These are phyloP conservation scores for Coemansia sp. DNA, from an alignment of 192 early-diverging fungal genomes.

Conservation along the genomic window DNA sequence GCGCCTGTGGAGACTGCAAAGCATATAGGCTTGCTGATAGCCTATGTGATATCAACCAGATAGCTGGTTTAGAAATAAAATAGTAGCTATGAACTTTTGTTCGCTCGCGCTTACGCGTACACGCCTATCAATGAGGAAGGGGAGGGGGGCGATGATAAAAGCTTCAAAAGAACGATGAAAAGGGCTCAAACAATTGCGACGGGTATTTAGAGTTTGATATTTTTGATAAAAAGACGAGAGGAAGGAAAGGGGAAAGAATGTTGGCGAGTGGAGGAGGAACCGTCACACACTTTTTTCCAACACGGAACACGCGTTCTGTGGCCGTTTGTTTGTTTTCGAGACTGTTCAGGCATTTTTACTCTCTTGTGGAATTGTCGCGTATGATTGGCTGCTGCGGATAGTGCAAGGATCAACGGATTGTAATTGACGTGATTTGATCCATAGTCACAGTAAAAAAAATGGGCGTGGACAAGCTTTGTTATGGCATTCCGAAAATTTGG, in stretches of 20 bases:
- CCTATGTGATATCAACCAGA: background rate
- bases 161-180: background rate
- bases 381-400: constrained; percentile 6
- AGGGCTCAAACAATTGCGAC: background rate
- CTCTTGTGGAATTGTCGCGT: too few relatives aligned
- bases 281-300: background rate
- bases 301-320: background rate
- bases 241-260: background rate
- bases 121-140: background rate
- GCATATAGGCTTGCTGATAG: background rate
- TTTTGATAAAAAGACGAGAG: background rate
- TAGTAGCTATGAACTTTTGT: background rate
- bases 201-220: constrained; percentile 14
- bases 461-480: background rate
- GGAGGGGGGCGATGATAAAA: too few relatives aligned
- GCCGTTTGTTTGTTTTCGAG: background rate
- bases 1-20: background rate
- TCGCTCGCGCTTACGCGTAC: background rate
- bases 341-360: background rate
- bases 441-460: background rate
- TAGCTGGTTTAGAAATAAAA: too few relatives aligned
- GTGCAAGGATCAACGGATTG: background rate
- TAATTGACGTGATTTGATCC: background rate
- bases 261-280: background rate
- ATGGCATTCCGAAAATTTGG: background rate